Conservation (phyloP, 495 filamentous ascomycete species). For the Podospora didyma region DNA sequence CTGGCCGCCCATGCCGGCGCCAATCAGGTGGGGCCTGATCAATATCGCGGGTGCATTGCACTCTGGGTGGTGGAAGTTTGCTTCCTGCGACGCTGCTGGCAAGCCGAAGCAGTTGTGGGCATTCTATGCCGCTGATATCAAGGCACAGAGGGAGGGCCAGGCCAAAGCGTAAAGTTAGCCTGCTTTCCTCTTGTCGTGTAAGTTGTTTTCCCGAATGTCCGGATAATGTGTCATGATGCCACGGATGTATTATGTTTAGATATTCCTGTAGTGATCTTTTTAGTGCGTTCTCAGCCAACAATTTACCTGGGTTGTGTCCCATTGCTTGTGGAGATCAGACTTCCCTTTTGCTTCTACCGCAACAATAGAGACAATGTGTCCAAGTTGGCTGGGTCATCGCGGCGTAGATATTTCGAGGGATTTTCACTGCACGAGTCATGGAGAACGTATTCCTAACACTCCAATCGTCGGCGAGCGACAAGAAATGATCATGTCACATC, state of each 20-base stretch:
- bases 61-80: constrained; percentile 51
- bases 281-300: no score
- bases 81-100: constrained; percentile 41
- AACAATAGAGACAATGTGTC: no score
- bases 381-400: no score
- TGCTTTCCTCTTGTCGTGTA: background rate
- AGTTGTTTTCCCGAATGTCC: background rate
- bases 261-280: no score
- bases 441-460: no score
- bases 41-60: constrained; percentile 44
- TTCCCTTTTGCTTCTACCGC: no score
- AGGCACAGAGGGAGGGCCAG: constrained; percentile 7
- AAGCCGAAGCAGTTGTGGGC: constrained; percentile 41
- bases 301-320: no score
- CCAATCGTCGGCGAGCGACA: no score
- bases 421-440: no score
- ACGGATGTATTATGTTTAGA: background rate
- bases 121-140: constrained; percentile 16
- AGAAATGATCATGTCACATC: no score
- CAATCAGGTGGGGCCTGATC: constrained; percentile 42
- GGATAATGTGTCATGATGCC: background rate
- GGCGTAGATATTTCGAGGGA: no score
- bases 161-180: constrained; percentile 30
- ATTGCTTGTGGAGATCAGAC: no score
- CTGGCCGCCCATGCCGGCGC: constrained; percentile 48